Evolutionary conservation across 2,329 filamentous ascomycete species (phyloP).

Genomic region (Exophiala oligosperma): DNA sequence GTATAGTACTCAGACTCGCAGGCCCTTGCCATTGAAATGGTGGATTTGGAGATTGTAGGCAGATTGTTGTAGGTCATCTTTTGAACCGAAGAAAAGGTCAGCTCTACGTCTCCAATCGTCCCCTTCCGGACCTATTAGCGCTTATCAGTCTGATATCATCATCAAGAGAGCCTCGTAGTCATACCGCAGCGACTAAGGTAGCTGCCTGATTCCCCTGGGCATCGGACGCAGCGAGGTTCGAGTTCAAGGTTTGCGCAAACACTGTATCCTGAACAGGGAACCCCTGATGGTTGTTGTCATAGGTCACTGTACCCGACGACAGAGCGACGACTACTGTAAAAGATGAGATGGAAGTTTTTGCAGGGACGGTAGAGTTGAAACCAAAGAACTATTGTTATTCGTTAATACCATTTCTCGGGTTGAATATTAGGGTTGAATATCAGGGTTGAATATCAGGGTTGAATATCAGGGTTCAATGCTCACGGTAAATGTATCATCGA

Average conservation of each 20-base stretch:
- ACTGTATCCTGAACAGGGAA: constrained; percentile 22
- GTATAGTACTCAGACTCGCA: constrained; percentile 21
- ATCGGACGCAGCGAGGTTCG: constrained; percentile 10
- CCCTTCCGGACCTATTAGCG: not conserved
- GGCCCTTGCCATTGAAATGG: constrained; percentile 12
- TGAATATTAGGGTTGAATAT: too few relatives aligned
- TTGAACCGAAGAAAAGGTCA: constrained; percentile 15
- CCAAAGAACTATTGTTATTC: constrained; percentile 6
- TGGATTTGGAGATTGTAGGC: constrained; percentile 12
- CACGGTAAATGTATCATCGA: constrained; percentile 62
- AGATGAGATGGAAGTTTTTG: constrained; percentile 21
- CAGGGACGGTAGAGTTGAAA: constrained; percentile 29
- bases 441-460: too few relatives aligned
- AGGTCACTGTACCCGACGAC: constrained; percentile 20
- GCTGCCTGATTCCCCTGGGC: constrained; percentile 10
- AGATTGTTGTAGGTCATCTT: constrained; percentile 19
- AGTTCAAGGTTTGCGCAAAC: constrained; percentile 21
- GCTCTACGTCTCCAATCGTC: constrained; percentile 1
- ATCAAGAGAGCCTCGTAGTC: not conserved
- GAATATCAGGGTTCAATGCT: not conserved
- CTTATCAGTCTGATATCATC: not conserved
- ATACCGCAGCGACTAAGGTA: constrained; percentile 12
- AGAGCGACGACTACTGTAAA: constrained; percentile 23
- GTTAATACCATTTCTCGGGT: not conserved
- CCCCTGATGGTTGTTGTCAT: constrained; percentile 25